Evolutionary conservation across 805 yeast species (phyloP).

Genomic region (Pichia membranifaciens): DNA sequence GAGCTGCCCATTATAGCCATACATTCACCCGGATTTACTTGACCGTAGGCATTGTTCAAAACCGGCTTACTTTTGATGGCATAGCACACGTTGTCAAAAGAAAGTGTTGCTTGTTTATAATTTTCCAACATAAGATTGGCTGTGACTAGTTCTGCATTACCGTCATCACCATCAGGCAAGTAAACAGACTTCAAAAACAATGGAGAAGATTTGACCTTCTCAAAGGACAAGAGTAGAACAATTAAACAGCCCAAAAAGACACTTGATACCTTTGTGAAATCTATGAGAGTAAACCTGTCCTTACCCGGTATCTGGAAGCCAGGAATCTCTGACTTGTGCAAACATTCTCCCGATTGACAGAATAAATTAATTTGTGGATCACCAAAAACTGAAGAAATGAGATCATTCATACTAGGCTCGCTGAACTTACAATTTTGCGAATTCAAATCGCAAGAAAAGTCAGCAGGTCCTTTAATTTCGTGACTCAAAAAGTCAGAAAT

Average conservation of each 20-base stretch:
- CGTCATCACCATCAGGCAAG: constrained; percentile 25
- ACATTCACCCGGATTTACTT: constrained; percentile 81
- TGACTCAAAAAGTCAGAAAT: constrained; percentile 88
- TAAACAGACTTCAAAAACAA: constrained; percentile 39
- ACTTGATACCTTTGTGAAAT: constrained; percentile 41
- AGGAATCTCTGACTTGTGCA: constrained; percentile 89
- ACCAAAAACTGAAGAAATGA: constrained; percentile 89
- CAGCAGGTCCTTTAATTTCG: constrained; percentile 91
- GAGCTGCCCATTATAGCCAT: constrained; percentile 98
- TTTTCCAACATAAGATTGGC: constrained; percentile 36
- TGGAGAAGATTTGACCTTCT: constrained; percentile 55
- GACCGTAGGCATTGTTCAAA: constrained; percentile 61
- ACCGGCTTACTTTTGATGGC: constrained; percentile 47
- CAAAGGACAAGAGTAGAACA: constrained; percentile 36
- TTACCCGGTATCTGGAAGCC: constrained; percentile 72
- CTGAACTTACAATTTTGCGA: constrained; percentile 67
- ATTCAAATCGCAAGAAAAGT: constrained; percentile 69
- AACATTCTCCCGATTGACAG: constrained; percentile 85
- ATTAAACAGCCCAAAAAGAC: constrained; percentile 40
- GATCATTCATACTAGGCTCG: constrained; percentile 94
- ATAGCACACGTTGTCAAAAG: constrained; percentile 72
- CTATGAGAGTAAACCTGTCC: constrained; percentile 38
- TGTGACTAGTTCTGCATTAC: constrained; percentile 31
- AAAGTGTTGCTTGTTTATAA: constrained; percentile 62
- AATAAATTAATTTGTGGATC: constrained; percentile 79